A percentile compares a stretch with the other conserved stretches of the same genome.
phyloP scores from a whole-genome alignment of 208 protist species.

The Trypanosoma avium region DNA sequence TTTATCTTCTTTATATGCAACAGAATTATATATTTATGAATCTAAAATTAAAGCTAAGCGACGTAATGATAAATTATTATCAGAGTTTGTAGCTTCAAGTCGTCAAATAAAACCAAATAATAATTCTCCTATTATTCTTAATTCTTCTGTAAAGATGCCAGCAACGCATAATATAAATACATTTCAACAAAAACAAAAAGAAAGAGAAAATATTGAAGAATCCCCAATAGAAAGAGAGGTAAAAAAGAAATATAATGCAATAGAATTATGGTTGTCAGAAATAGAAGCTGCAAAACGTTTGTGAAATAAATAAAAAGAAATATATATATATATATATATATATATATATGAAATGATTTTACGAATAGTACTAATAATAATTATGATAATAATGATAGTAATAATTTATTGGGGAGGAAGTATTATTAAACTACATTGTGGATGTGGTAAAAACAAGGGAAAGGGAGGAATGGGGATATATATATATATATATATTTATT shows the following conservation, averaged over 20 bases:
- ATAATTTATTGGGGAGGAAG: too few relatives aligned
- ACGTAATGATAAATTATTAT: not conserved
- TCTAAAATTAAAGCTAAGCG: slow-evolving; percentile 4
- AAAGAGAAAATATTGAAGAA: slow-evolving; percentile 8
- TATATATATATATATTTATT: slow-evolving; percentile 21
- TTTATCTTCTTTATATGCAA: too few relatives aligned
- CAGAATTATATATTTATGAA: slow-evolving; percentile 2
- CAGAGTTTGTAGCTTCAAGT: not conserved
- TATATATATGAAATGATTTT: slow-evolving; percentile 14
- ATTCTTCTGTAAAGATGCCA: too few relatives aligned
- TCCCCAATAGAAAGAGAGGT: slow-evolving; percentile 5
- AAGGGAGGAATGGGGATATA: too few relatives aligned
- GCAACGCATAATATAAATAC: too few relatives aligned
- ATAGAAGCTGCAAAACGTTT: not conserved
- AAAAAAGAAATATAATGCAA: too few relatives aligned
- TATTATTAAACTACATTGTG: too few relatives aligned
- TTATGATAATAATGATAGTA: too few relatives aligned
- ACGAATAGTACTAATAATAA: too few relatives aligned
- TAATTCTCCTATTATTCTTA: too few relatives aligned
- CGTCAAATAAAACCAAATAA: not conserved
- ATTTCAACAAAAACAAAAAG: not conserved
- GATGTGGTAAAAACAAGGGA: too few relatives aligned
- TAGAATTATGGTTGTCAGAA: not conserved
- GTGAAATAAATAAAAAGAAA: not conserved
- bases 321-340: slow-evolving; percentile 11